phyloP scores from a whole-genome alignment of 164 flowering plant species.

The Aristolochia californica region DNA sequence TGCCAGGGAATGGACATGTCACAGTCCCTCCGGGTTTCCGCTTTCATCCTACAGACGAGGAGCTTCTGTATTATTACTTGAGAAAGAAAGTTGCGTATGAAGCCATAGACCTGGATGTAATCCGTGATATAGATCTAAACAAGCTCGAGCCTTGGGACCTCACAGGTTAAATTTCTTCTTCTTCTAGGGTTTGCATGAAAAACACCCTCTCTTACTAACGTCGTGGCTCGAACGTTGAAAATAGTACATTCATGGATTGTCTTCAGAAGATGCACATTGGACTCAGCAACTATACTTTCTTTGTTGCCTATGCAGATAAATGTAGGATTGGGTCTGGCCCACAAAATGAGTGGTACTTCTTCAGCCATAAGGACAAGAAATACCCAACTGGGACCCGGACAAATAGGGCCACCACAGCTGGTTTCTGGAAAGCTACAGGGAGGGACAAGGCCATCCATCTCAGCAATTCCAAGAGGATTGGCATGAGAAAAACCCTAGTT shows the following conservation, averaged over 20 bases:
- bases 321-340: conserved; percentile 49
- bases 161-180: conserved; percentile 27
- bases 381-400: conserved; percentile 85
- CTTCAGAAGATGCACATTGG: neutral
- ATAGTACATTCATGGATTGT: neutral
- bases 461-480: conserved; percentile 35
- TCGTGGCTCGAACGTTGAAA: too few relatives aligned
- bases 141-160: conserved; percentile 65
- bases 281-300: too few relatives aligned
- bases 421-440: conserved; percentile 93
- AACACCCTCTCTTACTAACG: too few relatives aligned
- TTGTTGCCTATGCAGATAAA: conserved; percentile 23
- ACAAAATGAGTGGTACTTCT: conserved; percentile 88
- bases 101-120: conserved; percentile 78
- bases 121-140: conserved; percentile 67
- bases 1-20: conserved; percentile 29
- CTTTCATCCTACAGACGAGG: conserved; percentile 89
- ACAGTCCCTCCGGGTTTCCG: conserved; percentile 69
- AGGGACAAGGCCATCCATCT: conserved; percentile 71
- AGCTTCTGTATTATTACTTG: conserved; percentile 47
- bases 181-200: neutral
- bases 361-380: conserved; percentile 74
- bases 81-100: conserved; percentile 65
- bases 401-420: conserved; percentile 64
- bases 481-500: conserved; percentile 57